phyloP scores from a whole-genome alignment of 164 flowering plant species.

The Magnolia kwangsiensis region DNA sequence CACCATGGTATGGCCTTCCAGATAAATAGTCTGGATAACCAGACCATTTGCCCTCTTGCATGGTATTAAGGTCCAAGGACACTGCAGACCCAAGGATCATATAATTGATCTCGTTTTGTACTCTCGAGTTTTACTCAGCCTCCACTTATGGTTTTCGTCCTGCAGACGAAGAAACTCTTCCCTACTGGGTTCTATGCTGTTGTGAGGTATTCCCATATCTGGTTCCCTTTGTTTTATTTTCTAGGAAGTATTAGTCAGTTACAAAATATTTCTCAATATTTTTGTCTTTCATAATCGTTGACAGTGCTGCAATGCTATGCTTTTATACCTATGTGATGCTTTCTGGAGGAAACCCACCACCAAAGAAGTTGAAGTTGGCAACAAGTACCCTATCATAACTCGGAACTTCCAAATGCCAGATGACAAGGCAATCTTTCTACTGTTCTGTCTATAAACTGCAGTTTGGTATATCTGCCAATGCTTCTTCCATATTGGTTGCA shows the following conservation, averaged over 20 bases:
- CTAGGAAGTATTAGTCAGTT: not conserved
- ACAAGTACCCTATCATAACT: slow-evolving; percentile 7
- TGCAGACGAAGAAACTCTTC: slow-evolving; percentile 71
- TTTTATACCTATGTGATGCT: slow-evolving; percentile 77
- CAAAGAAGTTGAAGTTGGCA: slow-evolving; percentile 74
- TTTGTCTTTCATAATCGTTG: slow-evolving; percentile 3
- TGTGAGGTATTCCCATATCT: slow-evolving; percentile 47
- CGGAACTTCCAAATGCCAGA: not conserved
- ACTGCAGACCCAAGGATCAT: not conserved
- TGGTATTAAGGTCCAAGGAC: not conserved
- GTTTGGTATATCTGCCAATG: not conserved
- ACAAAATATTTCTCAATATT: not conserved
- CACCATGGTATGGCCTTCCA: too few species aligned
- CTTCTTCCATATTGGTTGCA: not conserved
- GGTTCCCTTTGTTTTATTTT: not conserved
- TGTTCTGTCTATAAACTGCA: not conserved
- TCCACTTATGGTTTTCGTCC: slow-evolving; percentile 14
- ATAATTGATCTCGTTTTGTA: not conserved
- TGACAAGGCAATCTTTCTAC: not conserved
- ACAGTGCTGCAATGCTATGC: slow-evolving; percentile 86
- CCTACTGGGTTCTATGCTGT: slow-evolving; percentile 61
- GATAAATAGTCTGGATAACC: too few species aligned
- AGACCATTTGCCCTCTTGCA: not conserved
- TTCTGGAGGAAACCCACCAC: slow-evolving; percentile 98
- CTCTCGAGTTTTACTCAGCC: not conserved